A percentile compares a stretch with the other conserved stretches of the same genome.
These are phyloP conservation scores for Hirsutella rhossiliensis DNA, from an alignment of 2,329 filamentous ascomycete species.

Conservation along the genomic window DNA sequence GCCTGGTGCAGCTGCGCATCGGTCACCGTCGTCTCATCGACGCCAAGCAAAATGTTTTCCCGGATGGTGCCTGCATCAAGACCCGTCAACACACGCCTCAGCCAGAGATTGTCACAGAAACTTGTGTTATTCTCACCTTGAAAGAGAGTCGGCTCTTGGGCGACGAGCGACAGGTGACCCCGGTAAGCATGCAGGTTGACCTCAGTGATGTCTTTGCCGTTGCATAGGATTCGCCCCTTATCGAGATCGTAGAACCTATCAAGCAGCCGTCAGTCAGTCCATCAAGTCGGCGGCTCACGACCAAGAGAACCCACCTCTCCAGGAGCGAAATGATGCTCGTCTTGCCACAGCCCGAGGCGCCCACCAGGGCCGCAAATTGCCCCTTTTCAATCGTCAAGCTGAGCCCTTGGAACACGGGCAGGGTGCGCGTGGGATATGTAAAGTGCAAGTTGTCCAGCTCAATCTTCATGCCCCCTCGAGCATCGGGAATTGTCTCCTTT, in stretches of 20 bases:
- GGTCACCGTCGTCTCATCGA: constrained; percentile 38
- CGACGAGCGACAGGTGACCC: constrained; percentile 54
- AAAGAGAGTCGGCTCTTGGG: constrained; percentile 64
- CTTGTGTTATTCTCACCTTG: constrained; percentile 30
- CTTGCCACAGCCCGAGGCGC: constrained; percentile 60
- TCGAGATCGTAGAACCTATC: constrained; percentile 56
- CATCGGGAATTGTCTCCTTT: constrained; percentile 27
- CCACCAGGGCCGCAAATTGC: constrained; percentile 59
- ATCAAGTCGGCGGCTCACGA: neutral
- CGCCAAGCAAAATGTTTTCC: constrained; percentile 58
- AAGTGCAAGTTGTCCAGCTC: constrained; percentile 46
- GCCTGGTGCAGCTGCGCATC: constrained; percentile 39
- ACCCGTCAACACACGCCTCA: neutral
- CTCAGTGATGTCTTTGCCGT: constrained; percentile 44
- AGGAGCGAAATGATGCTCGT: constrained; percentile 56
- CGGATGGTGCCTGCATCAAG: constrained; percentile 38
- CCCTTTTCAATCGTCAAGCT: constrained; percentile 54
- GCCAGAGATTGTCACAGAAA: neutral
- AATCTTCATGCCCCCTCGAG: constrained; percentile 39
- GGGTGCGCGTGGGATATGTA: constrained; percentile 45
- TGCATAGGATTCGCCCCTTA: constrained; percentile 51
- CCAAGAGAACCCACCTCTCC: constrained; percentile 26
- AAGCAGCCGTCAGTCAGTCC: neutral
- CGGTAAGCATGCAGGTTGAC: constrained; percentile 53
- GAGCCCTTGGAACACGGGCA: constrained; percentile 46